Evolutionary conservation across 164 flowering plant genomes (phyloP).

Genomic region (Litsea cubeba): DNA sequence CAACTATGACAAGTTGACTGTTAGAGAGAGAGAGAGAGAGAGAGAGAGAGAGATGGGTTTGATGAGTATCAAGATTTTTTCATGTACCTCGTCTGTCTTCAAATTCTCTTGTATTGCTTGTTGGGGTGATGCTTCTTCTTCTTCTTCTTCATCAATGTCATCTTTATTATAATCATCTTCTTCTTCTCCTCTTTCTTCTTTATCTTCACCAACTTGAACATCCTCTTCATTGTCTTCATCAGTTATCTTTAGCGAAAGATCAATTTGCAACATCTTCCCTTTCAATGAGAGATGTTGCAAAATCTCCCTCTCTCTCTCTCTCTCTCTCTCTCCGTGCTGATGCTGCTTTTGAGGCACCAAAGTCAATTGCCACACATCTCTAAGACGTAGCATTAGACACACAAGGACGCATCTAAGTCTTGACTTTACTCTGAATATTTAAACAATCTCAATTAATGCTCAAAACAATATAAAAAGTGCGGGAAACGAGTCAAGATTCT

Average conservation of each 20-base stretch:
- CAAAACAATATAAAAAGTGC: neutral
- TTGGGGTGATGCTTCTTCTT: neutral
- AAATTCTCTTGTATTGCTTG: neutral
- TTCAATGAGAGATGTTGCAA: neutral
- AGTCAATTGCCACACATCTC: slow-evolving; percentile 5
- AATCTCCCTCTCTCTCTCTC: slow-evolving; percentile 1
- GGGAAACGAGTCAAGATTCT: too few relatives aligned
- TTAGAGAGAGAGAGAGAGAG: slow-evolving; percentile 12
- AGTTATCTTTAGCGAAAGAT: slow-evolving; percentile 6
- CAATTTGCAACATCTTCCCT: slow-evolving; percentile 4
- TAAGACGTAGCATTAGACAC: slow-evolving; percentile 6
- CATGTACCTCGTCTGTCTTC: slow-evolving; percentile 4
- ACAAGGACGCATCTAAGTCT: slow-evolving; percentile 9
- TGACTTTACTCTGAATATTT: slow-evolving; percentile 8
- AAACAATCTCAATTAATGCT: neutral
- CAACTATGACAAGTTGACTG: slow-evolving; percentile 11
- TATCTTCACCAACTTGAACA: neutral
- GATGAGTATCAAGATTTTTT: neutral
- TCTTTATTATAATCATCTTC: neutral
- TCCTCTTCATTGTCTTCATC: neutral
- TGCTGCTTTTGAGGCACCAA: slow-evolving; percentile 9
- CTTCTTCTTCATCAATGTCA: slow-evolving; percentile 3
- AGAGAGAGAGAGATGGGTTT: neutral
- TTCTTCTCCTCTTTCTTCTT: neutral
- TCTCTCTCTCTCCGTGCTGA: slow-evolving; percentile 3